Percentiles rank a stretch among this genome's conserved stretches.
Conservation (phyloP, 2,329 filamentous ascomycete genomes). For the Zymoseptoria brevis region DNA sequence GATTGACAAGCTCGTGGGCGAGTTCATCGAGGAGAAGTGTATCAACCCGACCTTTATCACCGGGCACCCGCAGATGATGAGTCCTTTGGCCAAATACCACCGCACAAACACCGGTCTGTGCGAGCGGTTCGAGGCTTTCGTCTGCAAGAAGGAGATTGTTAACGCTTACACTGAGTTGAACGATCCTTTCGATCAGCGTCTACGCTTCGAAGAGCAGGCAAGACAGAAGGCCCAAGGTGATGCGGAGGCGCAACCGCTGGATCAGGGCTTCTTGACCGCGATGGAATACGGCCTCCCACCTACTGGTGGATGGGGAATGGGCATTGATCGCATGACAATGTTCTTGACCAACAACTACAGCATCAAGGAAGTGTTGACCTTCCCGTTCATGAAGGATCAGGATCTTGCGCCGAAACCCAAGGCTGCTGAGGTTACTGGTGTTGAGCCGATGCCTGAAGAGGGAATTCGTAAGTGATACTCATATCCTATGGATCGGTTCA, state of each 20-base stretch:
- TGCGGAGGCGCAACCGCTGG: slow-evolving; percentile 90
- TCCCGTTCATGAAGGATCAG: slow-evolving; percentile 78
- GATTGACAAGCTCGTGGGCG: slow-evolving; percentile 83
- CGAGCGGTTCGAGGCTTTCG: slow-evolving; percentile 96
- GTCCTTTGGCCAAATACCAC: slow-evolving; percentile 92
- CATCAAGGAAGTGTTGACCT: slow-evolving; percentile 92
- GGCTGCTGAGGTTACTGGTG: slow-evolving; percentile 56
- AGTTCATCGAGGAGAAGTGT: slow-evolving; percentile 91
- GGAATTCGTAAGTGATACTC: slow-evolving; percentile 24
- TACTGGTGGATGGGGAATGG: slow-evolving; percentile 90
- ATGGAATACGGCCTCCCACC: slow-evolving; percentile 88
- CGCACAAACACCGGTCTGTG: slow-evolving; percentile 73
- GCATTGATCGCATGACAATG: slow-evolving; percentile 89
- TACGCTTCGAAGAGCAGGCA: slow-evolving; percentile 91
- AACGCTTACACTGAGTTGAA: slow-evolving; percentile 98
- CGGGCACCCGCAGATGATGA: slow-evolving; percentile 79
- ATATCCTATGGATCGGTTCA: neutral
- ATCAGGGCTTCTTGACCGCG: slow-evolving; percentile 88
- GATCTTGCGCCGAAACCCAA: slow-evolving; percentile 36
- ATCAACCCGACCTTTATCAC: slow-evolving; percentile 89
- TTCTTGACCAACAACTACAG: slow-evolving; percentile 92
- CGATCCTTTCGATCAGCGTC: slow-evolving; percentile 87
- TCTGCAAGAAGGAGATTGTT: slow-evolving; percentile 92
- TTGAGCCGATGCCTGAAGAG: slow-evolving; percentile 53
- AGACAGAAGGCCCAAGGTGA: slow-evolving; percentile 94